Evolutionary conservation across 1,284 basidiomycete genomes (phyloP), one percentile per base, ranked within the genome.

Genomic region (Pseudozyma thailandica): DNA sequence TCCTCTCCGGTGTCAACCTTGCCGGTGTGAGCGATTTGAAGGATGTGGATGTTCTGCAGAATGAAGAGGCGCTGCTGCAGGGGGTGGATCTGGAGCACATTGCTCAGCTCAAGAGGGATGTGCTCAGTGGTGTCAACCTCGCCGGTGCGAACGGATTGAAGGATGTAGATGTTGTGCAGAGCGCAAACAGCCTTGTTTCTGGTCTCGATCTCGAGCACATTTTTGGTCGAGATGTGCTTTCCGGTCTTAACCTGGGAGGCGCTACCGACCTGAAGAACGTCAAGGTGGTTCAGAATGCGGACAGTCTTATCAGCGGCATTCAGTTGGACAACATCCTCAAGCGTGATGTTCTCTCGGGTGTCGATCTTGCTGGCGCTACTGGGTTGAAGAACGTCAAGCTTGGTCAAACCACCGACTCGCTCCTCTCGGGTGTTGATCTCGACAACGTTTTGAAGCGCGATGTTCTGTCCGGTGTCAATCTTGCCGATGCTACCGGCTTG

Each of bases 51-150:
- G 18, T 20, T 18, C 37, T 38, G 8, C 13, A 16, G 37, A 21
- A 41, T 21, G 20, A 41, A 21, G 10, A 41, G 18, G 39, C 39
- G 9, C 20, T 41, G 20, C 39, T 41, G 8, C 18, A 23, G 20
- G 39, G 20, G 21, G 39, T 41, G 8, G 15, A 41, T 21, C 39
- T 41, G 2, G 39, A 41, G 8, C 15, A 41, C 16, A 41, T 41
- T 18, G 39, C 39, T 41, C 16, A 16, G 39, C 39, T 41, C 39
- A 41, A 41, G 39, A 38, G 53, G 13, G 52, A 57, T n/a, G 31
- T 43, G 6, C 35, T 45, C 20, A 31, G 28, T n/a, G 16, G 38
- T 25, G 16, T 45, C 41, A 20, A 44, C 42, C 23, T 26, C 1
- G 39, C 35, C 35, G 21, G 47, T 25, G 26, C 27, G 15, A 44